Evolutionary conservation across 108 stramenopile species (phyloP).

Genomic region (Cyclotella sp.): DNA sequence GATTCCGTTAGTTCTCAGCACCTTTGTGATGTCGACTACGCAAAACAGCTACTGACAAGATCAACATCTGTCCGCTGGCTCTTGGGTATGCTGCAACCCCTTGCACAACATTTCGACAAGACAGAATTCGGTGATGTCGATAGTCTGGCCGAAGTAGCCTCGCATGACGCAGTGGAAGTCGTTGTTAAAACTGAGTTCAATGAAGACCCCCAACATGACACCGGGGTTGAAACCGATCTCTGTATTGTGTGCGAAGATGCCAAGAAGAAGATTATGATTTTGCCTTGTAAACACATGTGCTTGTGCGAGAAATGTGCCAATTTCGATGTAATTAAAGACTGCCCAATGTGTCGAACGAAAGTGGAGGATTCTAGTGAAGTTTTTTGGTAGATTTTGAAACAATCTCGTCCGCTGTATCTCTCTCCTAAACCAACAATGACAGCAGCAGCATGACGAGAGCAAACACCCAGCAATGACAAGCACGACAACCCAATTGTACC

Average conservation of each 20-base stretch:
- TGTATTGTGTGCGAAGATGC: constrained; percentile 52
- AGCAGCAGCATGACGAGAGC: too few relatives aligned
- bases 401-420: too few relatives aligned
- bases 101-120: neutral
- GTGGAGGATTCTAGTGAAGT: constrained; percentile 27
- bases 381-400: too few relatives aligned
- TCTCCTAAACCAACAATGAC: too few relatives aligned
- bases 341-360: constrained; percentile 50
- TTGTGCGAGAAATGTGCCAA: constrained; percentile 38
- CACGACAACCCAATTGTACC: too few relatives aligned
- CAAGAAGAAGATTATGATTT: constrained; percentile 36
- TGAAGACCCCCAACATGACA: too few relatives aligned
- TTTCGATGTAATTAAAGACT: constrained; percentile 35
- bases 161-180: too few relatives aligned
- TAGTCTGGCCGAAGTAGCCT: neutral
- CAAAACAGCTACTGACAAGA: neutral
- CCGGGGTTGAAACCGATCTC: constrained; percentile 2
- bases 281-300: constrained; percentile 54
- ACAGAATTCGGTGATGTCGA: neutral
- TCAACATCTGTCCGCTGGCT: constrained; percentile 15
- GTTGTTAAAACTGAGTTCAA: too few relatives aligned
- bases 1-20: neutral
- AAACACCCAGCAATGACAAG: too few relatives aligned
- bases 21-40: constrained; percentile 7
- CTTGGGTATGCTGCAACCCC: constrained; percentile 1